Evolutionary conservation across 148 eudicot genomes (phyloP).

Genomic region (Heliosperma pusillum): DNA sequence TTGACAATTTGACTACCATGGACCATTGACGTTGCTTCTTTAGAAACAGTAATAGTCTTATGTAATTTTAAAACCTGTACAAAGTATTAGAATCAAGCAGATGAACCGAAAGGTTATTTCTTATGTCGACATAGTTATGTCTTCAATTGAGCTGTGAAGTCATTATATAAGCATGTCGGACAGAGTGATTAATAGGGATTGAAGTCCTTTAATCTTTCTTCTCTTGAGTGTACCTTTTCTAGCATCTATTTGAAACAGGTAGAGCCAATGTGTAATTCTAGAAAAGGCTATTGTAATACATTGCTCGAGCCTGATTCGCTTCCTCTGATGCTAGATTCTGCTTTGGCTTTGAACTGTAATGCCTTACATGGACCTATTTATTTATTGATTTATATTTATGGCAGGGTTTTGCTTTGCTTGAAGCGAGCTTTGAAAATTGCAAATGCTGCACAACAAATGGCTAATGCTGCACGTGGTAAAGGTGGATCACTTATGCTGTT

Average conservation of each 20-base stretch:
- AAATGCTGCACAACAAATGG: slow-evolving; percentile 95
- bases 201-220: background rate
- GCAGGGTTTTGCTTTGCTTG: slow-evolving; percentile 93
- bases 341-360: background rate
- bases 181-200: background rate
- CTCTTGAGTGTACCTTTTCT: background rate
- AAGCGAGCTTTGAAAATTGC: slow-evolving; percentile 95
- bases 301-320: background rate
- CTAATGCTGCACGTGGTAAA: slow-evolving; percentile 86
- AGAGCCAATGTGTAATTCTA: background rate
- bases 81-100: background rate
- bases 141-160: background rate
- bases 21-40: background rate
- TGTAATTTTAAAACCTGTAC: background rate
- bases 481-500: slow-evolving; percentile 79
- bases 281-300: background rate
- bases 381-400: background rate
- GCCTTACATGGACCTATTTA: background rate
- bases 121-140: background rate
- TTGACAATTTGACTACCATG: background rate
- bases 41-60: background rate
- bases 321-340: slow-evolving; percentile 45
- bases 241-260: background rate
- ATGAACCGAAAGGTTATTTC: background rate
- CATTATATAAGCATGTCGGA: background rate